A percentile compares a stretch with the other conserved stretches of the same genome.
phyloP scores from a whole-genome alignment of 1,284 basidiomycete species.

The Leccinum pachyderme region DNA sequence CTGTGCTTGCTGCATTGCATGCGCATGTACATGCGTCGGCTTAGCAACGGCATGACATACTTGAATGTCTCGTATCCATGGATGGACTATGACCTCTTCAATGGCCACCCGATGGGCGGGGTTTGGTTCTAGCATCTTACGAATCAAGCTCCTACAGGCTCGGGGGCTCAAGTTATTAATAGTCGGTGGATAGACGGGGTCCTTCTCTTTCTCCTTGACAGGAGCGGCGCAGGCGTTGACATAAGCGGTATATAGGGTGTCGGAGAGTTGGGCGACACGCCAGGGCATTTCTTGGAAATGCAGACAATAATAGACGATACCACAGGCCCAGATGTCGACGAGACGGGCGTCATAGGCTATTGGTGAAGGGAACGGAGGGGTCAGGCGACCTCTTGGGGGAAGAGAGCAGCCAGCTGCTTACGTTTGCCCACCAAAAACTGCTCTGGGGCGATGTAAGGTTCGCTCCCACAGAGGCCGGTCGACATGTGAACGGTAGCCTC shows the following conservation, averaged over 20 bases:
- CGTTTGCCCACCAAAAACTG: constrained; percentile 94
- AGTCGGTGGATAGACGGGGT: constrained; percentile 59
- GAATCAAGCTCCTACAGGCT: constrained; percentile 81
- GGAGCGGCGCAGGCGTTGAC: constrained; percentile 57
- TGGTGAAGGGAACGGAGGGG: constrained; percentile 18
- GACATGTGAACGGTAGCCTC: constrained; percentile 96
- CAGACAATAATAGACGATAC: constrained; percentile 97
- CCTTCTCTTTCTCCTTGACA: constrained; percentile 33
- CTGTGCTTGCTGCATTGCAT: constrained; percentile 52
- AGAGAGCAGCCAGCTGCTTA: constrained; percentile 49
- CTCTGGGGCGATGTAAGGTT: constrained; percentile 98
- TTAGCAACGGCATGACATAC: constrained; percentile 63
- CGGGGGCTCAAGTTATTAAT: constrained; percentile 89
- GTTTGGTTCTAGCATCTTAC: constrained; percentile 96
- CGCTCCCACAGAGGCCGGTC: constrained; percentile 94
- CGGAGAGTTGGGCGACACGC: constrained; percentile 88
- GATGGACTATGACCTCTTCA: constrained; percentile 81
- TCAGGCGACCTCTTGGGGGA: constrained; percentile 26
- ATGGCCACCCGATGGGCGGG: constrained; percentile 78
- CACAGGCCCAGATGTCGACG: constrained; percentile 97
- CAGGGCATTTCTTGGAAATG: constrained; percentile 97
- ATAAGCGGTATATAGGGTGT: constrained; percentile 85
- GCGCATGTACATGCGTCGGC: constrained; percentile 67
- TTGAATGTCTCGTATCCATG: constrained; percentile 82
- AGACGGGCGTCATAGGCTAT: constrained; percentile 95